These are phyloP conservation scores for Tieghemostelium lacteum DNA, from an alignment of 78 protist genomes.

Conservation along the genomic window DNA sequence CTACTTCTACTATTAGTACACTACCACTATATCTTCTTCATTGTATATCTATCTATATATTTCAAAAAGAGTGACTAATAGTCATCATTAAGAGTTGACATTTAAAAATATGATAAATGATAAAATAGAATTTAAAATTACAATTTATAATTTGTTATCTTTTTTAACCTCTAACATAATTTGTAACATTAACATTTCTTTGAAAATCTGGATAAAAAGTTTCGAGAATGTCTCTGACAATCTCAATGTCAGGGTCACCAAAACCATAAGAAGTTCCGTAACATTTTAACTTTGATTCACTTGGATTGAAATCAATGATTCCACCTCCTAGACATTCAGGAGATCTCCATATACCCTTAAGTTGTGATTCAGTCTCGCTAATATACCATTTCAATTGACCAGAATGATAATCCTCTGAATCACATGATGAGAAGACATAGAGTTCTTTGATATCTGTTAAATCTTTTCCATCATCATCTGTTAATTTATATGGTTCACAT, in stretches of 20 bases:
- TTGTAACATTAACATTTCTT: no score
- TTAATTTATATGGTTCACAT: neutral
- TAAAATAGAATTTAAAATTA: no score
- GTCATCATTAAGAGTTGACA: no score
- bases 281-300: conserved; percentile 1
- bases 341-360: neutral
- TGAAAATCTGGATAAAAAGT: no score
- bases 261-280: conserved; percentile 22
- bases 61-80: no score
- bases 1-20: no score
- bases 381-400: conserved; percentile 19
- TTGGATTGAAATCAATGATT: conserved; percentile 1
- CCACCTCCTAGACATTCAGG: conserved; percentile 74
- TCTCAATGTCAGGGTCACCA: conserved; percentile 35
- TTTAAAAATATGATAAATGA: no score
- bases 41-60: no score
- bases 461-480: neutral
- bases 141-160: no score
- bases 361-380: neutral
- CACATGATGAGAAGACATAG: conserved; percentile 1
- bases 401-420: conserved; percentile 26
- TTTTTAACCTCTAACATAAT: no score
- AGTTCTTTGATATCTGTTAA: neutral
- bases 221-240: conserved; percentile 7
- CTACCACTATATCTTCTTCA: no score